Conservation (phyloP, 1,284 basidiomycete species). For the Tilletiopsis washingtonensis region DNA sequence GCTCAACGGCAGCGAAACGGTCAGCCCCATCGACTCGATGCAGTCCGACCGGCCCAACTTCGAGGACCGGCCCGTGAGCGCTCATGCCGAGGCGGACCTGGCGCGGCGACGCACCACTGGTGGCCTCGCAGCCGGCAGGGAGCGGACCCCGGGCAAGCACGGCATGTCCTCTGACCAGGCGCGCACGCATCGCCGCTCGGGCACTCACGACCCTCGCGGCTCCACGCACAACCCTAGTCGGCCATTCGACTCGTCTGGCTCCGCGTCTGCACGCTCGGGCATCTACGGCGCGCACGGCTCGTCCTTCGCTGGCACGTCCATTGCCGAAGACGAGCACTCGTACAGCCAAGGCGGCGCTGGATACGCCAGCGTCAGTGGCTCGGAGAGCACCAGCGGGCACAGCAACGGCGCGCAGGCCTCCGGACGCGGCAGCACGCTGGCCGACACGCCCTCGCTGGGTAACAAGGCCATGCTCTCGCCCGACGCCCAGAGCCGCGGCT, state of each 20-base stretch:
- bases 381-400: background rate
- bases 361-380: background rate
- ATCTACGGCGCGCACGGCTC: background rate
- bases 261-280: too few species aligned
- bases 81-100: background rate
- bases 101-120: background rate
- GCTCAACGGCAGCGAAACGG: background rate
- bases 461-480: slow-evolving; percentile 27
- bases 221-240: background rate
- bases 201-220: background rate
- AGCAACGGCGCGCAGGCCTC: slow-evolving; percentile 15
- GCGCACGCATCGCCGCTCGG: background rate
- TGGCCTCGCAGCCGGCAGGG: background rate
- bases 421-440: slow-evolving; percentile 18
- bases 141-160: background rate
- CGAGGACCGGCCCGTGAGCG: background rate
- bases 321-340: background rate
- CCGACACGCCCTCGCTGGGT: slow-evolving; percentile 24
- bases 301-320: too few species aligned
- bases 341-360: background rate
- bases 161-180: background rate
- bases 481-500: slow-evolving; percentile 10
- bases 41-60: too few species aligned
- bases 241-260: background rate
- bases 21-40: background rate